A percentile compares a stretch with the other conserved stretches of the same genome.
Evolutionary conservation across 371 early-diverging fungal species (phyloP).

Genomic region (Lichtheimia ornata): DNA sequence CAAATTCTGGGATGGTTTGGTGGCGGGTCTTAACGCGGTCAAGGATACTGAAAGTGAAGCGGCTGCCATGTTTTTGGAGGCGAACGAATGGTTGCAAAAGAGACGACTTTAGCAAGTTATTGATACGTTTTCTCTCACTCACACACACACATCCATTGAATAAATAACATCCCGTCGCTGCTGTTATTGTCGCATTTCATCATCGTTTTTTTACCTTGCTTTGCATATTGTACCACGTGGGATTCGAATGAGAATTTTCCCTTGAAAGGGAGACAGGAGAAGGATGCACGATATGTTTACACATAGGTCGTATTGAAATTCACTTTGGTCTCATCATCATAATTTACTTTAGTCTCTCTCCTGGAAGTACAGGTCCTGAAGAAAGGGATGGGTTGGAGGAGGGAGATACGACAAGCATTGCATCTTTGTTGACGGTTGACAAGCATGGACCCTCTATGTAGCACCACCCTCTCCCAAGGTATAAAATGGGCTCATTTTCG

Average conservation of each 20-base stretch:
- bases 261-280: too few relatives aligned
- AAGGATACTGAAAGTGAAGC: slow-evolving; percentile 23
- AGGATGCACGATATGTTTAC: too few relatives aligned
- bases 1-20: slow-evolving; percentile 54
- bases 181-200: not conserved
- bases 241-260: not conserved
- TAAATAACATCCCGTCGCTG: not conserved
- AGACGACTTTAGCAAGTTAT: slow-evolving; percentile 1
- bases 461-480: too few relatives aligned
- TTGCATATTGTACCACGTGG: slow-evolving; percentile 3
- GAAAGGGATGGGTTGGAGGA: too few relatives aligned
- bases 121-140: not conserved
- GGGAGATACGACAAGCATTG: too few relatives aligned
- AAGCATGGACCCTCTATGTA: too few relatives aligned
- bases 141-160: not conserved
- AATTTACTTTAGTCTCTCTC: too few relatives aligned
- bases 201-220: not conserved
- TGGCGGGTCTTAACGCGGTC: slow-evolving; percentile 32
- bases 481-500: too few relatives aligned
- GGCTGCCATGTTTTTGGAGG: slow-evolving; percentile 42
- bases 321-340: too few relatives aligned
- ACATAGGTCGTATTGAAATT: too few relatives aligned
- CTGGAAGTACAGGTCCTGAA: too few relatives aligned
- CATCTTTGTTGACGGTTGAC: too few relatives aligned
- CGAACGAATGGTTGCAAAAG: slow-evolving; percentile 47